Percentiles rank a stretch among this genome's conserved stretches.
These are phyloP conservation scores for Triadica sebifera DNA, from an alignment of 345 rosid species.

Conservation along the genomic window DNA sequence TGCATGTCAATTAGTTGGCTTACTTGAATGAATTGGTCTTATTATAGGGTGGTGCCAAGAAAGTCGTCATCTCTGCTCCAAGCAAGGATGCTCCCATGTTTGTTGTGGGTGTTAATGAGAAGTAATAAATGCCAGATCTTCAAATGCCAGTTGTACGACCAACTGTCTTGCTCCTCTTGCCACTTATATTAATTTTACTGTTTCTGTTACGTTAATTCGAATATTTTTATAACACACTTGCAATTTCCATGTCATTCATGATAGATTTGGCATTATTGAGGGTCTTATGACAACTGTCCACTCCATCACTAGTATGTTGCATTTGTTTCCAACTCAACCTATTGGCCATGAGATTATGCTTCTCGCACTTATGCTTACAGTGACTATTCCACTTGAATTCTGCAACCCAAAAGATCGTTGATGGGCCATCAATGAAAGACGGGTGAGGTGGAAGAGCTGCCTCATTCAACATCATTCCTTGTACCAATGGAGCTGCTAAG, in stretches of 20 bases:
- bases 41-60: too few relatives aligned
- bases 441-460: too few relatives aligned
- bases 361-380: too few relatives aligned
- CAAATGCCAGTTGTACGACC: constrained; percentile 36
- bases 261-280: constrained; percentile 29
- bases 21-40: neutral
- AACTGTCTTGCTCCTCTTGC: constrained; percentile 32
- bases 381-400: too few relatives aligned
- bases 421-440: too few relatives aligned
- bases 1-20: neutral
- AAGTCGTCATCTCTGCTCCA: too few relatives aligned
- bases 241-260: constrained; percentile 26
- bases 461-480: constrained; percentile 36
- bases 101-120: too few relatives aligned
- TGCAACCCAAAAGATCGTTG: too few relatives aligned
- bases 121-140: constrained; percentile 30
- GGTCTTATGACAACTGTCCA: constrained; percentile 37
- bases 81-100: too few relatives aligned
- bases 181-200: neutral
- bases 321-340: neutral
- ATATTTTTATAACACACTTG: neutral
- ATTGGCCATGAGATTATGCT: too few relatives aligned
- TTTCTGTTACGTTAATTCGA: too few relatives aligned
- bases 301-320: constrained; percentile 24
- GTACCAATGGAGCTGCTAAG: constrained; percentile 39